Conservation (phyloP, 768 basidiomycete species). For the Albatrellus ellisii region DNA sequence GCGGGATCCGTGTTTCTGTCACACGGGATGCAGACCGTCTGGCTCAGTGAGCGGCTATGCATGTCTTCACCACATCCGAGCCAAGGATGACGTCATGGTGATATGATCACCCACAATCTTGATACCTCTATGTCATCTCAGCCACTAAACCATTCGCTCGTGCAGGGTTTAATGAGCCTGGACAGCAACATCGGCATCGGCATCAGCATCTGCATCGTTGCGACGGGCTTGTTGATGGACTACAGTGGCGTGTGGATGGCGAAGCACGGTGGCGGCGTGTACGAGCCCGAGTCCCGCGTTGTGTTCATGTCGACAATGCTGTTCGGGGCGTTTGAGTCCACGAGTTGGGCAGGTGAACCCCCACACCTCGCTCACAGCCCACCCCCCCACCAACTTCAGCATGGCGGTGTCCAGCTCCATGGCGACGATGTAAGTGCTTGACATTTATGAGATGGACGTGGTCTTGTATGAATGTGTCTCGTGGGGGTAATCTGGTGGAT, state of each 20-base stretch:
- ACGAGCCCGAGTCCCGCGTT: constrained; percentile 34
- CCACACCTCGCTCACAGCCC: constrained; percentile 17
- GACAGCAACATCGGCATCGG: constrained; percentile 31
- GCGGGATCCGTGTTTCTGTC: constrained; percentile 26
- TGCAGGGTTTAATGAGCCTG: constrained; percentile 26
- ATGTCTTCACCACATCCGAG: not conserved
- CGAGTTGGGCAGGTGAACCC: constrained; percentile 26
- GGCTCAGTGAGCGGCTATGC: constrained; percentile 23
- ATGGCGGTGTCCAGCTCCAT: constrained; percentile 30
- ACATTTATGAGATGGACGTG: constrained; percentile 29
- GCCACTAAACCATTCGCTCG: not conserved
- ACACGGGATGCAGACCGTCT: constrained; percentile 31
- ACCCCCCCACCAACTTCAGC: constrained; percentile 31
- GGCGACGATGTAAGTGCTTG: constrained; percentile 31
- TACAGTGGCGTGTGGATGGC: constrained; percentile 31
- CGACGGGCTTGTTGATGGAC: constrained; percentile 28
- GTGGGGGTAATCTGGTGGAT: no score
- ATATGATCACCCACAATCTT: constrained; percentile 33
- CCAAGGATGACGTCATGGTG: constrained; percentile 18
- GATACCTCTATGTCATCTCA: constrained; percentile 29
- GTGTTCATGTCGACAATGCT: constrained; percentile 29
- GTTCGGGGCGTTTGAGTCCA: constrained; percentile 31
- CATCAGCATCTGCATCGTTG: constrained; percentile 23
- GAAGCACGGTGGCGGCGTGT: constrained; percentile 29
- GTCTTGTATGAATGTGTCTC: no score